A percentile compares a stretch with the other conserved stretches of the same genome.
Evolutionary conservation across 1,284 basidiomycete genomes (phyloP).

Genomic region (Rugosomyces carneus): DNA sequence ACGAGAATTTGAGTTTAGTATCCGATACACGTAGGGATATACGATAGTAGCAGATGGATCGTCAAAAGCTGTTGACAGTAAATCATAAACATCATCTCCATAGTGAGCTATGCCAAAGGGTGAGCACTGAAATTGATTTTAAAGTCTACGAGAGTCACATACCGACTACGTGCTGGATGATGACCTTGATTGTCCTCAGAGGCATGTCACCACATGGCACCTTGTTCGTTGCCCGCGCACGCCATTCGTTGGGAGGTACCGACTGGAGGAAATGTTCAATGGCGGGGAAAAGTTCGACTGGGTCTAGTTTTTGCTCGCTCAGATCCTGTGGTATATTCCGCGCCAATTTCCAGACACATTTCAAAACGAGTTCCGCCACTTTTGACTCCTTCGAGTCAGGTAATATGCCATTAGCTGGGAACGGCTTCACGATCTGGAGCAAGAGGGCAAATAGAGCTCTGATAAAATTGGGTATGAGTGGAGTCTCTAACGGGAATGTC

Average conservation of each 20-base stretch:
- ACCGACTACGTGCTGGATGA: conserved; percentile 94
- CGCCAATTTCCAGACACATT: conserved; percentile 98
- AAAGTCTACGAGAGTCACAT: conserved; percentile 31
- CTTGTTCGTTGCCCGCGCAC: conserved; percentile 82
- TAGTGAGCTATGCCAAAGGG: conserved; percentile 59
- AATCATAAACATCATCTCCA: conserved; percentile 74
- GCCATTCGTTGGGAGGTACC: conserved; percentile 95
- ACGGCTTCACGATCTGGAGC: conserved; percentile 83
- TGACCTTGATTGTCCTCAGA: conserved; percentile 93
- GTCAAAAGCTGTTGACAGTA: conserved; percentile 72
- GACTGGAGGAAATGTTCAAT: conserved; percentile 93
- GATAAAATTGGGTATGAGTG: conserved; percentile 7
- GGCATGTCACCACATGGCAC: conserved; percentile 97
- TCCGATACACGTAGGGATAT: conserved; percentile 82
- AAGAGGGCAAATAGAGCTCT: conserved; percentile 77
- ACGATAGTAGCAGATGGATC: conserved; percentile 80
- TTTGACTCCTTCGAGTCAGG: conserved; percentile 77
- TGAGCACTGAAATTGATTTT: conserved; percentile 1
- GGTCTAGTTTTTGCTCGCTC: conserved; percentile 73
- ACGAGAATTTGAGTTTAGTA: conserved; percentile 64
- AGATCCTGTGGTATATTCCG: conserved; percentile 92
- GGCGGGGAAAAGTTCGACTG: conserved; percentile 87
- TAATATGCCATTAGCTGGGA: conserved; percentile 62
- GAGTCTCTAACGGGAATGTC: conserved; percentile 9
- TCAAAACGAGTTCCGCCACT: conserved; percentile 93